A percentile compares a stretch with the other conserved stretches of the same genome.
These are phyloP conservation scores for Bipolaris sorokiniana DNA, from an alignment of 2,329 filamentous ascomycete species.

Conservation along the genomic window DNA sequence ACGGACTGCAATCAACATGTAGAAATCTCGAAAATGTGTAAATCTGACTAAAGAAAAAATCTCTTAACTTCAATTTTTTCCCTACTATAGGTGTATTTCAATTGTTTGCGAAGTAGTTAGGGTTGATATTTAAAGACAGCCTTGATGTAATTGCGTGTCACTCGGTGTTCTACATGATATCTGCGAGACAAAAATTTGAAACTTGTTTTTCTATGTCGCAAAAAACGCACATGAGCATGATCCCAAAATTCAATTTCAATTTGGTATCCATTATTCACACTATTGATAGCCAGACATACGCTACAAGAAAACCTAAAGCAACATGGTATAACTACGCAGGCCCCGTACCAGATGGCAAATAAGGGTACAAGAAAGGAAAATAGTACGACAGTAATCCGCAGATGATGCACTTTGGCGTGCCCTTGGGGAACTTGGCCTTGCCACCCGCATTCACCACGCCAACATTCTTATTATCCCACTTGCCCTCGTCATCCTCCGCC, in stretches of 20 bases:
- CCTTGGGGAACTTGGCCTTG: slow-evolving; percentile 44
- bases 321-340: background rate
- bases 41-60: too few species aligned
- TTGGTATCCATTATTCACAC: background rate
- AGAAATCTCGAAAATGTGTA: too few species aligned
- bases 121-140: fast-evolving
- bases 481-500: slow-evolving; percentile 40
- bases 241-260: background rate
- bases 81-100: too few species aligned
- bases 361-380: slow-evolving; percentile 7
- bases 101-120: background rate
- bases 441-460: slow-evolving; percentile 40
- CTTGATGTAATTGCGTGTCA: background rate
- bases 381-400: slow-evolving; percentile 34
- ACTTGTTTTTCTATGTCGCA: too few species aligned
- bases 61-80: too few species aligned
- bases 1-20: too few species aligned
- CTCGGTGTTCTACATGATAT: background rate
- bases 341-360: slow-evolving; percentile 1
- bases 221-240: too few species aligned
- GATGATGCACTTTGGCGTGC: slow-evolving; percentile 43
- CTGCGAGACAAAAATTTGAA: background rate
- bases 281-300: background rate
- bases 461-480: slow-evolving; percentile 28
- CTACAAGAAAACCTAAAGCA: background rate